These are phyloP conservation scores for Suhomyces faveliae DNA, from an alignment of 805 yeast genomes.

Conservation along the genomic window DNA sequence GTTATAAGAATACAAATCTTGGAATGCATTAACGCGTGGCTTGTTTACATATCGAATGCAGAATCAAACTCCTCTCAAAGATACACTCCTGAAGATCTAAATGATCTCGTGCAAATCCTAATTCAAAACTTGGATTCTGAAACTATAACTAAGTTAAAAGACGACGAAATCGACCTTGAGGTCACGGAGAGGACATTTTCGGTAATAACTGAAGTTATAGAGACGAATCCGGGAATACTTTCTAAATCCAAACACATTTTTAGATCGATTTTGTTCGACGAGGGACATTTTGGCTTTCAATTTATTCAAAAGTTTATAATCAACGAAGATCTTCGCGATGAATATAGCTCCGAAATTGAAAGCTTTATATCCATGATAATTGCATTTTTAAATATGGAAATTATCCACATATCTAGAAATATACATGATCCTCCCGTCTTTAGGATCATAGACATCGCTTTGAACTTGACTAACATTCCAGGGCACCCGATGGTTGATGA, in stretches of 20 bases:
- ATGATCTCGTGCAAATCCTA: conserved; percentile 18
- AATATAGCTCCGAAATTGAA: conserved; percentile 33
- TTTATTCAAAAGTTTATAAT: conserved; percentile 36
- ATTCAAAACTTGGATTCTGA: conserved; percentile 5
- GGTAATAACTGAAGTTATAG: conserved; percentile 45
- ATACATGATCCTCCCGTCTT: conserved; percentile 35
- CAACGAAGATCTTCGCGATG: conserved; percentile 27
- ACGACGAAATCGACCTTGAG: conserved; percentile 10
- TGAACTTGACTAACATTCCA: conserved; percentile 55
- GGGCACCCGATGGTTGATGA: conserved; percentile 62
- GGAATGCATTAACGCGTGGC: conserved; percentile 36
- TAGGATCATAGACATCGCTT: conserved; percentile 46
- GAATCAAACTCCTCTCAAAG: conserved; percentile 33
- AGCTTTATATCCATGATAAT: conserved; percentile 47
- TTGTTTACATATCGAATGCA: conserved; percentile 35
- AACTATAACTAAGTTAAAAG: not conserved
- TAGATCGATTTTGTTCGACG: conserved; percentile 37
- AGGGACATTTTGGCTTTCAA: conserved; percentile 42
- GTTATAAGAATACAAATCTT: conserved; percentile 16
- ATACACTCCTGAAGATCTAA: conserved; percentile 24
- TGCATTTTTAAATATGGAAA: conserved; percentile 47
- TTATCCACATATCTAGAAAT: conserved; percentile 40
- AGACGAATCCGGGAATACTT: conserved; percentile 44
- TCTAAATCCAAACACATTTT: conserved; percentile 26
- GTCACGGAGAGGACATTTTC: conserved; percentile 21